Conservation (phyloP, 192 early-diverging fungal species). For the Linnemannia zychae region DNA sequence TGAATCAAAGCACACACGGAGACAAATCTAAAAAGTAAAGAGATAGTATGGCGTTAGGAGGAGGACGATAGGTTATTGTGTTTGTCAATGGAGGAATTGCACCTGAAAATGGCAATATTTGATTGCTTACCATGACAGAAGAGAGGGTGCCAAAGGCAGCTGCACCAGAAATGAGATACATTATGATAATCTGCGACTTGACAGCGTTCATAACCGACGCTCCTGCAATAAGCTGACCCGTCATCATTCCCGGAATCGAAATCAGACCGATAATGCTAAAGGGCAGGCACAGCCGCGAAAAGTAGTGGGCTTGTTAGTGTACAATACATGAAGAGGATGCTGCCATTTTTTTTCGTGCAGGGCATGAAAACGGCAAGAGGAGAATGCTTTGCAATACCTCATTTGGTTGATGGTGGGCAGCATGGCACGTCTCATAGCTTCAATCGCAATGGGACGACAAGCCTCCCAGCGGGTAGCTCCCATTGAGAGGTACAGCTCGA, state of each 20-base stretch:
- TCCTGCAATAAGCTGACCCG: slow-evolving; percentile 89
- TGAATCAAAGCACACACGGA: slow-evolving; percentile 44
- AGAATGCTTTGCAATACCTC: slow-evolving; percentile 42
- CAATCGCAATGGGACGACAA: slow-evolving; percentile 76
- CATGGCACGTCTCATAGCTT: slow-evolving; percentile 80
- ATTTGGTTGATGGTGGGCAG: slow-evolving; percentile 85
- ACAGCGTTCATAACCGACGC: slow-evolving; percentile 82
- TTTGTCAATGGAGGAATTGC: background rate
- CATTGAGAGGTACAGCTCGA: slow-evolving; percentile 71
- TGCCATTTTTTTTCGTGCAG: background rate
- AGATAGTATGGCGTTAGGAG: background rate
- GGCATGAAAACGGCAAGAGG: too few relatives aligned
- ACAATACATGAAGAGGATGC: background rate
- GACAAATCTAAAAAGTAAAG: slow-evolving; percentile 31
- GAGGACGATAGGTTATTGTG: background rate
- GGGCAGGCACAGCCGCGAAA: background rate
- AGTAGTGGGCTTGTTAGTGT: background rate
- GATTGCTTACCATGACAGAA: slow-evolving; percentile 61
- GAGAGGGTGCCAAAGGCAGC: slow-evolving; percentile 73
- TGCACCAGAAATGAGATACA: slow-evolving; percentile 89
- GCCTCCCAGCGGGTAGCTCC: slow-evolving; percentile 90
- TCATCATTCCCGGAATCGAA: slow-evolving; percentile 92
- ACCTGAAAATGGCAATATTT: background rate
- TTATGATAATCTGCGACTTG: slow-evolving; percentile 87
- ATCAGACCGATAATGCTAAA: slow-evolving; percentile 83